A percentile compares a stretch with the other conserved stretches of the same genome.
Evolutionary conservation across 805 yeast genomes (phyloP).

Genomic region (Candida montana): DNA sequence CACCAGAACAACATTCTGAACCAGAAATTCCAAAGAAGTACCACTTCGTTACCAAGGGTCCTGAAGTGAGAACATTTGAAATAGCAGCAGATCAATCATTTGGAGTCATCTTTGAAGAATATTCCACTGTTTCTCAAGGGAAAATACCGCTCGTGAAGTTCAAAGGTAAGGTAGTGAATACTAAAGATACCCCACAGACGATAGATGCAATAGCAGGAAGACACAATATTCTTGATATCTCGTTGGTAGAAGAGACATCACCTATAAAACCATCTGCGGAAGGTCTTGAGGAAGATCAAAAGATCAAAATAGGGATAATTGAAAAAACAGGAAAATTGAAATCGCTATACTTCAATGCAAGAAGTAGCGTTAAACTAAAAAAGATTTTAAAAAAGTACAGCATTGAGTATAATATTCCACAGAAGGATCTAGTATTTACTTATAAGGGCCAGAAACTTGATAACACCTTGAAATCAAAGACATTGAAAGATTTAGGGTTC

Average conservation of each 20-base stretch:
- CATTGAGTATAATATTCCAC: neutral
- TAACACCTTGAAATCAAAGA: neutral
- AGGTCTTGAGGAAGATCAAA: slow-evolving; percentile 22
- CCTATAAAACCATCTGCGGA: neutral
- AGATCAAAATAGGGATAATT: slow-evolving; percentile 27
- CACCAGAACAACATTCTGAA: neutral
- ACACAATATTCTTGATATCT: slow-evolving; percentile 23
- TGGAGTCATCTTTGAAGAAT: neutral
- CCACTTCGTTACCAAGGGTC: slow-evolving; percentile 6
- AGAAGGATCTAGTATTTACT: neutral
- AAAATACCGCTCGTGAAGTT: slow-evolving; percentile 1
- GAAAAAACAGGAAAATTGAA: slow-evolving; percentile 21
- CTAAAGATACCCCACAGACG: slow-evolving; percentile 1
- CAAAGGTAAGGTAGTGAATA: neutral
- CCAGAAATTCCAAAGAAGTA: neutral
- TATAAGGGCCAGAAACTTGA: neutral
- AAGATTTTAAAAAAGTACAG: slow-evolving; percentile 4
- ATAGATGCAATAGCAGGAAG: slow-evolving; percentile 1
- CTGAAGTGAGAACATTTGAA: neutral
- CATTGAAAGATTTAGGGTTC: neutral
- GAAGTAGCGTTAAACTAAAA: slow-evolving; percentile 2
- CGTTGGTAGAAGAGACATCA: slow-evolving; percentile 20
- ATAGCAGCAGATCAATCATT: slow-evolving; percentile 2
- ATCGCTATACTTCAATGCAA: slow-evolving; percentile 16
- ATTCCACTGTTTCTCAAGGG: neutral